Evolutionary conservation across 371 early-diverging fungal genomes (phyloP), one percentile per base, ranked within the genome.

Genomic region (Mucor plumbeus): DNA sequence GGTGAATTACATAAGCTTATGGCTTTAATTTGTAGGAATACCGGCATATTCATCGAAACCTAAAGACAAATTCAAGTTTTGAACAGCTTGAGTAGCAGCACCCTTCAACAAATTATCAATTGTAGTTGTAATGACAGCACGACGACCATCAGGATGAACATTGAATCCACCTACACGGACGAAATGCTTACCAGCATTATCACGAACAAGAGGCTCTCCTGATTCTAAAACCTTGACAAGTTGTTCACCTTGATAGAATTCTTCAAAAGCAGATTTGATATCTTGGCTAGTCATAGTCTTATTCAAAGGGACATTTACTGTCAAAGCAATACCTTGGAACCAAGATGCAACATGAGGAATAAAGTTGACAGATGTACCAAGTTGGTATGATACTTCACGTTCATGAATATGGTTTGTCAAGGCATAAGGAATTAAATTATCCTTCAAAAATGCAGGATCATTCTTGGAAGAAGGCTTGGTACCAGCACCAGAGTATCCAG

Each of bases 401-500:
- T 97, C 97, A 79, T 98, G 99, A 63, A 98, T 95, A 77, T 98
- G 99, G 80, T 90, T 90, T 10, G 94, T 94, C 39, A 97, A 82
- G n/a, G 94, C 62, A 72, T 98, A 98, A 7, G 97, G 94, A 48
- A 97, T 88, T 53, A 98, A 59, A 76, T 96, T 97, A 77, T 97
- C 93, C 39, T 77, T 76, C 48, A 97, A 85, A 62, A 92, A 88
- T 33, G 83, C 87, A 50, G 91, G 86, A 72, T 98, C 94, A 79
- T 97, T 98, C 81, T 96, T 97, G 68, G 92, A 92, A 50, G 93
- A 92, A 35, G 97, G 96, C 69, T 91, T 95, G 61, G 97, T 97
- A 19, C 99, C 99, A 13, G 99, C 99, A 34, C 99, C 99, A 68
- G 93, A 93, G 84, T 97, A 97, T 8, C 99, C 99, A 36, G 95